Base-by-base conservation (phyloP, 306 rosid species). In the Glycyrrhiza uralensis region DNA sequence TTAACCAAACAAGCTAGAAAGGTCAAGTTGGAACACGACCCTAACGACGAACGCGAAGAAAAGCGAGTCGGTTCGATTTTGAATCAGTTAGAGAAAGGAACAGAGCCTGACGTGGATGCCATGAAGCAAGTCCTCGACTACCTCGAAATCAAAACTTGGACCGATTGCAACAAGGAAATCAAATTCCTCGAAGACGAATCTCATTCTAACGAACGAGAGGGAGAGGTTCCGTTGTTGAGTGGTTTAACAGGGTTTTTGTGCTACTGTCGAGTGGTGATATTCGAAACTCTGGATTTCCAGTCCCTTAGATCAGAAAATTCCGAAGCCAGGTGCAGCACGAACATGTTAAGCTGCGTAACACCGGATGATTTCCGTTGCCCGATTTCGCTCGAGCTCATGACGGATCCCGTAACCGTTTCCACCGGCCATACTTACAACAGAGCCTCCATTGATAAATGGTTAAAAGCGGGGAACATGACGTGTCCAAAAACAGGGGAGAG, bases 401-500 rank as follows among this genome's bases (percentile, higher is more conserved):
- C 69, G 1, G 96, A 89, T 46, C 97, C 97, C 0, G 97, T 92
- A 2, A 92, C 90, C 3, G 76, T 86, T 1, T 87, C 93, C 0
- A 87, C 96, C 1, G 97, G 97, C n/a, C 97, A 92, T 24, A 89
- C 96, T n/a, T 92, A 84, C 14, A 86, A 89, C 42, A 85, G 96
- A 23, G 7, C 45, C 55, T 85, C 96, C 0, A 92, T 92, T 64
- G 74, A 85, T 18, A 83, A 84, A 80, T 92, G 97, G 97, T 74
- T 92, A 6, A 38, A 74, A 8, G 78, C 83, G 0, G 96, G 97
- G 11, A 85, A 87, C 65, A 5, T 19, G 28, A 70, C 66, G 0
- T 92, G 97, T 33, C 97, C 97, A 2, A 89, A 82, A 82, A 87
- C 97, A 32, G 88, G 91, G 36, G 82, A 87, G 63, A 84, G 12